Evolutionary conservation across 2,329 filamentous ascomycete species (phyloP).

Genomic region (Dryadomyces quercus-mongolicae): DNA sequence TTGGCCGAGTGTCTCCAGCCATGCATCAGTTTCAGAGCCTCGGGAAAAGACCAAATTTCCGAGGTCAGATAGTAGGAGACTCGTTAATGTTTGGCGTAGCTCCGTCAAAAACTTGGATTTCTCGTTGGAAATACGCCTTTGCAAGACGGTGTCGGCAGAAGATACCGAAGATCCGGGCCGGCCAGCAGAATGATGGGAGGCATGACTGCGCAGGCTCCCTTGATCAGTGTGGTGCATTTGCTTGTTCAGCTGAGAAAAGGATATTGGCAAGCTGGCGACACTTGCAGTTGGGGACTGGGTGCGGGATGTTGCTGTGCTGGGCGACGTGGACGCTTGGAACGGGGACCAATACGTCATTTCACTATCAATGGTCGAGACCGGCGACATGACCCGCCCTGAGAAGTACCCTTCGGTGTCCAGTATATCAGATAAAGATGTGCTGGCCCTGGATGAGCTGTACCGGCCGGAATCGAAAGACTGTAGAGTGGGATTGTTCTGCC

Average conservation of each 20-base stretch:
- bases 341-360: constrained; percentile 82
- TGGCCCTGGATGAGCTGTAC: constrained; percentile 45
- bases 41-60: constrained; percentile 75
- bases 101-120: constrained; percentile 70
- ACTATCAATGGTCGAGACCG: constrained; percentile 61
- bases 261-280: constrained; percentile 41
- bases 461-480: constrained; percentile 57
- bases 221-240: constrained; percentile 12
- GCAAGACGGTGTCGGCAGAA: constrained; percentile 53
- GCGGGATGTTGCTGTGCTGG: constrained; percentile 45
- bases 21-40: constrained; percentile 85
- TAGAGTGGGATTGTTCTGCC: constrained; percentile 49
- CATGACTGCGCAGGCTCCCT: constrained; percentile 25
- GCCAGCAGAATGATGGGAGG: not conserved
- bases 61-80: constrained; percentile 78
- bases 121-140: constrained; percentile 50
- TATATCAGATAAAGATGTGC: constrained; percentile 49
- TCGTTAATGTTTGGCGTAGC: constrained; percentile 67
- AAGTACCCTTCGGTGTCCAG: constrained; percentile 62
- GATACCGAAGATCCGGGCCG: constrained; percentile 54
- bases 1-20: constrained; percentile 62
- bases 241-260: constrained; percentile 33
- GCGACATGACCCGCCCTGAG: constrained; percentile 48
- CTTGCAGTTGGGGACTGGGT: constrained; percentile 52
- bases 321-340: constrained; percentile 57